Evolutionary conservation across 345 rosid species (phyloP).

Genomic region (Toxicodendron radicans): DNA sequence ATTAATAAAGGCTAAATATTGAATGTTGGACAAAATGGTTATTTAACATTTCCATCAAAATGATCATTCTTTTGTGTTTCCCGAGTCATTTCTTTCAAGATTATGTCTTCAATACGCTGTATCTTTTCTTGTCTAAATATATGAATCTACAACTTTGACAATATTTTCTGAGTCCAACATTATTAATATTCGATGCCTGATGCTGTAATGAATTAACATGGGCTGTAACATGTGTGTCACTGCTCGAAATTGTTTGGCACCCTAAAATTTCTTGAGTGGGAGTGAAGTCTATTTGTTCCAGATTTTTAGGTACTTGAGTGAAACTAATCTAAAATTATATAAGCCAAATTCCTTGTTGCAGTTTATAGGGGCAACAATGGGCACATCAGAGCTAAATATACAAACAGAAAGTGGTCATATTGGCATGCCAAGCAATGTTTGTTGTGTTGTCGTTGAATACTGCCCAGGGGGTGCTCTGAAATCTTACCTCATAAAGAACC

Average conservation of each 20-base stretch:
- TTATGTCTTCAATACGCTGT: neutral
- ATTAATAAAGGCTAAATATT: neutral
- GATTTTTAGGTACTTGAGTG: neutral
- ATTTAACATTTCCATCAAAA: neutral
- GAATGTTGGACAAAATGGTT: neutral
- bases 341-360: slow-evolving; percentile 30
- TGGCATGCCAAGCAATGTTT: slow-evolving; percentile 81
- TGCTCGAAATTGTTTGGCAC: neutral
- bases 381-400: slow-evolving; percentile 75
- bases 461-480: slow-evolving; percentile 94
- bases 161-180: neutral
- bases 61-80: neutral
- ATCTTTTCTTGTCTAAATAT: neutral
- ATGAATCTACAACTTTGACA: neutral
- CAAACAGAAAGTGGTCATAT: slow-evolving; percentile 79
- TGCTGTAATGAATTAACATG: neutral
- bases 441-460: slow-evolving; percentile 94
- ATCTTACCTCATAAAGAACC: slow-evolving; percentile 83
- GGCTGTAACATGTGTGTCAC: neutral
- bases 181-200: neutral
- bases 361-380: slow-evolving; percentile 95
- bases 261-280: neutral
- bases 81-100: neutral
- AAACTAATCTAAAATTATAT: slow-evolving; percentile 6
- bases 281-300: neutral